Evolutionary conservation across 2,329 filamentous ascomycete species (phyloP), one percentile per base, ranked within the genome.

Genomic region (Colletotrichum brevisporum): DNA sequence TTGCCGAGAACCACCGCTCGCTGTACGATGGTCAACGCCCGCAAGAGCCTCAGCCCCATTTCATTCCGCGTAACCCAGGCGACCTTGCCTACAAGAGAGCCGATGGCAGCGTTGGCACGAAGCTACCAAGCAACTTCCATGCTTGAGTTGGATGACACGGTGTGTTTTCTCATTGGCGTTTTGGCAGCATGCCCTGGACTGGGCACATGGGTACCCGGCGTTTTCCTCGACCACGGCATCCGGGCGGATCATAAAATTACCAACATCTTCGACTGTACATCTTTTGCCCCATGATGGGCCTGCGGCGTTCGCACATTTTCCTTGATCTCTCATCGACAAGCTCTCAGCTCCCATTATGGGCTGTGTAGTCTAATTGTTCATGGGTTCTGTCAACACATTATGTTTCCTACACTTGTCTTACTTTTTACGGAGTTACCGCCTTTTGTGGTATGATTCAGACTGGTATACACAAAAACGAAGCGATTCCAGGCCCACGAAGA

Each of bases 11-110:
- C 63, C 70, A 69, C 4, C 73, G 75, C 21, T 75, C 79, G 2
- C 74, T 82, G 6, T 77, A 78, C 73, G 81, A 83, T 47, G 78
- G 81, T 3, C 76, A 80, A 69, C 76, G 81, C 31, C 81, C 80
- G 58, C 67, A 75, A 18, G 81, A 83, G 13, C 62, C 74, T 2
- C 78, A 81, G 66, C 78, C 81, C 67, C 68, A 73, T 45, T 13
- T 24, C 12, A 16, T 36, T n/a, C n/a, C 27, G 6, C 45, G 16
- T 10, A 27, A 12, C 15, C 6, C 24, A 31, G 13, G 16, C 3
- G 55, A 71, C 15, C 60, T 67, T 26, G 73, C 74, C 59, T 82
- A 80, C 67, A 76, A 76, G 10, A 73, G 79, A 65, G 80, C 80
- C 6, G 78, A 80, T 47, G 80, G 80, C 24, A 73, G 77, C 54